Conservation (phyloP, 2,329 filamentous ascomycete species). For the Fusarium oxysporum region DNA sequence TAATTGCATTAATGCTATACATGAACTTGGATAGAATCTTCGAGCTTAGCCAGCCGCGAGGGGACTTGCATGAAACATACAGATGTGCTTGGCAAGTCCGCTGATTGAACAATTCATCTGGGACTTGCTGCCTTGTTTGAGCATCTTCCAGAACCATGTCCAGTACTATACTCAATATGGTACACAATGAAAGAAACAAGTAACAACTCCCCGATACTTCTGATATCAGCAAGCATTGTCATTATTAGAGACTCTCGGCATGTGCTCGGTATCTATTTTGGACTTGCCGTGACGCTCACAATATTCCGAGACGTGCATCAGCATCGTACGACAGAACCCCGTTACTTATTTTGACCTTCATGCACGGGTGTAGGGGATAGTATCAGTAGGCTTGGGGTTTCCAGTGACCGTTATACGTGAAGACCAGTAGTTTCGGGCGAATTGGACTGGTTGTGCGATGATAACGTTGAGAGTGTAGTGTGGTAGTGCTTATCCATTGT, state of each 20-base stretch:
- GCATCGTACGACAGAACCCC: not conserved
- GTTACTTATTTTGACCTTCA: not conserved
- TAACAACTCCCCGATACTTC: not conserved
- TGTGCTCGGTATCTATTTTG: not conserved
- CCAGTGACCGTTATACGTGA: not conserved
- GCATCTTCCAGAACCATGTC: not conserved
- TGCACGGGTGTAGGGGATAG: not conserved
- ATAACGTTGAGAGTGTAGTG: not conserved
- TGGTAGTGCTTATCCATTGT: fast-evolving
- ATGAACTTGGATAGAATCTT: not conserved
- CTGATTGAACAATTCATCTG: not conserved
- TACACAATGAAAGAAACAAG: not conserved
- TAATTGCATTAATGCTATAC: not conserved
- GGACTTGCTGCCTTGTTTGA: not conserved
- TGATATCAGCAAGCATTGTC: not conserved
- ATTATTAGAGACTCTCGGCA: not conserved
- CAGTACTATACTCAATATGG: not conserved
- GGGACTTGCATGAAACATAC: constrained; percentile 1
- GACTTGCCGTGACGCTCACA: not conserved
- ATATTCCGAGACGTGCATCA: not conserved
- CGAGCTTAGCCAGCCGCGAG: not conserved
- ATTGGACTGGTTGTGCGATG: not conserved
- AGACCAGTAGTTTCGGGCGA: not conserved
- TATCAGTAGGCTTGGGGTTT: not conserved
- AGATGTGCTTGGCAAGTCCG: not conserved